These are phyloP conservation scores for Vicia villosa DNA, from an alignment of 306 rosid species.

Conservation along the genomic window DNA sequence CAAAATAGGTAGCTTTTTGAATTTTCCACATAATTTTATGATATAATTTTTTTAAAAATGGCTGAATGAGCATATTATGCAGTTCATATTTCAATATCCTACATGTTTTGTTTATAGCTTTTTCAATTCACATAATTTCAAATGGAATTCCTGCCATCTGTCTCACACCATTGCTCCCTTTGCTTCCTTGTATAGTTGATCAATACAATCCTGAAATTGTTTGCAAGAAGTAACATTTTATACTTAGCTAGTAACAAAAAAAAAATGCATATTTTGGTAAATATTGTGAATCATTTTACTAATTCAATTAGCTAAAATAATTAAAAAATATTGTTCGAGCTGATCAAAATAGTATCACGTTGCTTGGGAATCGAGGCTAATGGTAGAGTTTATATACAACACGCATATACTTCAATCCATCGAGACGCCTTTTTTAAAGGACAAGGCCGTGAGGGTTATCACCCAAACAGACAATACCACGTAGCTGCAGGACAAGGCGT, in stretches of 20 bases:
- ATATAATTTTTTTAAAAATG: slow-evolving; percentile 3
- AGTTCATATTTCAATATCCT: background rate
- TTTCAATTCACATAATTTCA: slow-evolving; percentile 15
- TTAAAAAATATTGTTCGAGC: no score
- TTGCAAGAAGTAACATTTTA: background rate
- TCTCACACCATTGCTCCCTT: slow-evolving; percentile 47
- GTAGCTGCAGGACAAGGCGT: no score
- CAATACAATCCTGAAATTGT: slow-evolving; percentile 58
- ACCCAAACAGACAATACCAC: no score
- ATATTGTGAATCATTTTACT: slow-evolving; percentile 9
- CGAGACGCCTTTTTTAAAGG: no score
- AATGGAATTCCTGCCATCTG: background rate
- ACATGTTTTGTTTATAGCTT: slow-evolving; percentile 6
- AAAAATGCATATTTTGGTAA: background rate
- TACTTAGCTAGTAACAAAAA: background rate
- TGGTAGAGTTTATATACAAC: no score
- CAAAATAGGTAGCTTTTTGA: background rate
- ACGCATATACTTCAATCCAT: no score
- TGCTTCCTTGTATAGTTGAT: slow-evolving; percentile 62
- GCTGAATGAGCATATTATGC: background rate
- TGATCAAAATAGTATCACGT: no score
- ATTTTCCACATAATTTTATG: slow-evolving; percentile 19
- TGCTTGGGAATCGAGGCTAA: no score
- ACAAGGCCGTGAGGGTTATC: no score
- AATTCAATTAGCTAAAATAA: no score